Base-by-base conservation (phyloP, 805 yeast genomes). In the Wickerhamiella australiensis region DNA sequence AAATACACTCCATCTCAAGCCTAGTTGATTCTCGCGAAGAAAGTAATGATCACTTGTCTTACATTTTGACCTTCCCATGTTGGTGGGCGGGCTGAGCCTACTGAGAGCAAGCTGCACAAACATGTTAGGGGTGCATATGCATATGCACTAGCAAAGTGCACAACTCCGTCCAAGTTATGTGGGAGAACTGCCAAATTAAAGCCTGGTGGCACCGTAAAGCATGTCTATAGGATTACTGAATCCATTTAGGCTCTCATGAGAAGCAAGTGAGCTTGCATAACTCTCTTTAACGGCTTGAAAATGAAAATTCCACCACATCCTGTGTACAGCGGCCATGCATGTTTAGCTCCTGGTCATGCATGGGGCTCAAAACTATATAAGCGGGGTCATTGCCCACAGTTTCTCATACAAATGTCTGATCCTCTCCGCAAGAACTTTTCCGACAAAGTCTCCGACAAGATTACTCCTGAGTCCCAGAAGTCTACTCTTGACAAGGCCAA, bases 391-490 rank as follows among this genome's bases (percentile, higher is more conserved):
- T 23, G 4, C 20, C 44, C 20, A 17, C 27, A 12, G 8, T 12
- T 20, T 22, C 27, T 12, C n/a, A 8, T 35, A 45, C 51, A 43
- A 45, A 58, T 58, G 61, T 57, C 60, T 49, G 61, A 58, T 52
- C 13, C 74, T 54, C 85, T 82, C 61, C 82, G 95, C 81, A 85
- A 86, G 71, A 69, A 76, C 64, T 74, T 85, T 63, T 58, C 79
- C 56, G 82, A 81, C 65, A 83, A 85, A 68, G 68, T 76, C 58
- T 51, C 74, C 49, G 94, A 85, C 72, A 61, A 75, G 40, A 53
- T 81, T 40, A 82, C 75, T 57, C 94, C 94, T 56, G 80, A 85
- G 55, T 67, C 75, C 51, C 75, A 81, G 66, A 86, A 86, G 71
- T 59, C 79, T 35, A 66, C 69, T 61, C 65, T 69, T 48, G 81